Evolutionary conservation across 306 rosid genomes (phyloP).

Genomic region (Pueraria montana): DNA sequence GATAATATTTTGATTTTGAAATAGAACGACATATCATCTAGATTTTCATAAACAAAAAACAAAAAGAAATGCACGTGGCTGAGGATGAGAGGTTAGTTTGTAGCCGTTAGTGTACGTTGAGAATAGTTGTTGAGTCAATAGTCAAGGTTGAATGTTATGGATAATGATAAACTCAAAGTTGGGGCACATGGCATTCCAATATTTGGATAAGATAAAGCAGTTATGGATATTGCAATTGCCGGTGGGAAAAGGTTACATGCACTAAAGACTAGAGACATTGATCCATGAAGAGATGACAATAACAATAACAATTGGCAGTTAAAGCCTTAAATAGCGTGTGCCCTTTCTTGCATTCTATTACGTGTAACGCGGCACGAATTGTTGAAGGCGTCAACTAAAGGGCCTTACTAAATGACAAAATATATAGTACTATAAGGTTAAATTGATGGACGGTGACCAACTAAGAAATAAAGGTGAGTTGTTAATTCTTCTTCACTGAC

Average conservation of each 20-base stretch:
- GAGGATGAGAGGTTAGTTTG: conserved; percentile 12
- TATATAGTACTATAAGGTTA: not conserved
- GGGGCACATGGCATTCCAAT: conserved; percentile 24
- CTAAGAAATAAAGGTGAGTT: not conserved
- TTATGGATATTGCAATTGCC: conserved; percentile 18
- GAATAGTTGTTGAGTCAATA: conserved; percentile 35
- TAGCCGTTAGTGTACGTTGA: conserved; percentile 37
- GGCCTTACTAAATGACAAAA: not conserved
- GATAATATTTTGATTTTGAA: too few relatives aligned
- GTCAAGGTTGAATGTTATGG: conserved; percentile 13
- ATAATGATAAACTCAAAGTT: not conserved
- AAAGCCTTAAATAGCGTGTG: conserved; percentile 22
- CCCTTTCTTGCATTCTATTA: not conserved
- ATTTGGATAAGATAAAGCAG: conserved; percentile 35
- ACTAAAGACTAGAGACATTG: not conserved
- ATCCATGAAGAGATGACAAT: not conserved
- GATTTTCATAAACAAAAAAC: not conserved
- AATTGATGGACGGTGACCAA: conserved; percentile 43
- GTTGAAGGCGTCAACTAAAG: not conserved
- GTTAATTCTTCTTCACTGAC: conserved; percentile 8
- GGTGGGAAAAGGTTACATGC: conserved; percentile 35
- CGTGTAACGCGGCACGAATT: conserved; percentile 20
- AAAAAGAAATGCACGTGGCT: conserved; percentile 1
- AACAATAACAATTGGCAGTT: conserved; percentile 27
- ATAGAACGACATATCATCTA: too few relatives aligned